A percentile compares a stretch with the other conserved stretches of the same genome.
phyloP scores from a whole-genome alignment of 106 monocot species.

The Platanthera guangdongensis region DNA sequence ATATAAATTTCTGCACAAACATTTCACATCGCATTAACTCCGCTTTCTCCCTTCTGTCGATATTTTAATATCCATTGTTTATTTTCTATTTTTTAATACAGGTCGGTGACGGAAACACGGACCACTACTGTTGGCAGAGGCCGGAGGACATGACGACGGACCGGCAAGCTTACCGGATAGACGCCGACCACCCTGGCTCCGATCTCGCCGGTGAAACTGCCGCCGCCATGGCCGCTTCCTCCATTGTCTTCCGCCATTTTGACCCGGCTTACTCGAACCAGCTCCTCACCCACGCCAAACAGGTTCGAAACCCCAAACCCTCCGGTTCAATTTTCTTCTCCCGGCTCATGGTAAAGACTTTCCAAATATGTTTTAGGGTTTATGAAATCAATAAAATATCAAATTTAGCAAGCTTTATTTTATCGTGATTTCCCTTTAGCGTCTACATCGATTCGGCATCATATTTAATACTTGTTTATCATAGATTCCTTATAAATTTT shows the following conservation, averaged over 20 bases:
- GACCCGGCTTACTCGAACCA: slow-evolving; percentile 65
- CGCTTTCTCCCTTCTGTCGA: not conserved
- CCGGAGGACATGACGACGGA: slow-evolving; percentile 98
- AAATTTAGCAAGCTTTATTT: too few species aligned
- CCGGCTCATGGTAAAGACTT: not conserved
- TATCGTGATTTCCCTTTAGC: not conserved
- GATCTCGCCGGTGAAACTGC: slow-evolving; percentile 94
- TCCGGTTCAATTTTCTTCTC: not conserved
- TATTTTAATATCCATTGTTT: not conserved
- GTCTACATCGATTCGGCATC: too few species aligned
- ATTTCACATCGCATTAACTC: slow-evolving; percentile 1
- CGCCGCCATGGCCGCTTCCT: slow-evolving; percentile 84
- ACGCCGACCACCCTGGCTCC: slow-evolving; percentile 62
- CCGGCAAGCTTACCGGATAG: slow-evolving; percentile 75
- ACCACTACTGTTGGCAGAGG: slow-evolving; percentile 92
- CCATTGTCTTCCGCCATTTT: slow-evolving; percentile 58
- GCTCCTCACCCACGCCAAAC: slow-evolving; percentile 68
- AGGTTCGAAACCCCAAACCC: slow-evolving; percentile 26
- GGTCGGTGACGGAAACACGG: slow-evolving; percentile 87
- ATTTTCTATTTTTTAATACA: slow-evolving; percentile 7
- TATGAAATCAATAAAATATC: too few species aligned
- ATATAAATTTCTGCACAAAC: not conserved
- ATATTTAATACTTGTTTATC: too few species aligned
- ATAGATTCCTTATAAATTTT: too few species aligned
- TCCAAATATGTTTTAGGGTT: too few species aligned